Evolutionary conservation across 805 yeast genomes (phyloP).

Genomic region (Kazachstania kunashirensis): DNA sequence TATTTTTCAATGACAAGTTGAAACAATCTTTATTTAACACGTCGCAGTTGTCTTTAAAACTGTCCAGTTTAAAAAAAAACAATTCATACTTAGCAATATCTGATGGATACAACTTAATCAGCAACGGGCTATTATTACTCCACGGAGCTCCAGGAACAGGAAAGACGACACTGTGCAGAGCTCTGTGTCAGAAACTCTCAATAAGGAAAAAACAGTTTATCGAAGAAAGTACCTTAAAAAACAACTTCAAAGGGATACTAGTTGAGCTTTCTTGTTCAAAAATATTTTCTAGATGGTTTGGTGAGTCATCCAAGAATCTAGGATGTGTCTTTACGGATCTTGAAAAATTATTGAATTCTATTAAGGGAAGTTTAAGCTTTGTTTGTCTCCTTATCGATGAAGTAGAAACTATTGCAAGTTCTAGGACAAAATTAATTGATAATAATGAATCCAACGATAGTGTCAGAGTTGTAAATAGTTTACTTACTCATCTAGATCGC

Average conservation of each 20-base stretch:
- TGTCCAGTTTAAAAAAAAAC: constrained; percentile 11
- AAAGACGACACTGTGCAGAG: constrained; percentile 35
- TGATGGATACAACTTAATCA: neutral
- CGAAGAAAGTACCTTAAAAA: constrained; percentile 1
- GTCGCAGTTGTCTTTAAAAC: constrained; percentile 27
- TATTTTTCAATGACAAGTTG: constrained; percentile 26
- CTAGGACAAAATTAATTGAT: constrained; percentile 29
- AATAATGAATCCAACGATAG: constrained; percentile 37
- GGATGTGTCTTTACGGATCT: constrained; percentile 31
- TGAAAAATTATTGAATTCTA: constrained; percentile 17
- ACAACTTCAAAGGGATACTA: constrained; percentile 22
- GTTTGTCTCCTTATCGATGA: constrained; percentile 37
- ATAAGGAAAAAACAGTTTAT: constrained; percentile 16
- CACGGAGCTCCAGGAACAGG: constrained; percentile 44
- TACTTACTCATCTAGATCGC: constrained; percentile 35
- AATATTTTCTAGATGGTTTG: constrained; percentile 38
- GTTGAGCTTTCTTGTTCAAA: constrained; percentile 37
- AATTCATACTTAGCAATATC: neutral
- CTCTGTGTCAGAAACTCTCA: constrained; percentile 34
- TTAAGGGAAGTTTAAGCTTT: constrained; percentile 12
- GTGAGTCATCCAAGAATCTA: constrained; percentile 37
- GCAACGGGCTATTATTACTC: constrained; percentile 16
- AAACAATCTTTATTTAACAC: constrained; percentile 28
- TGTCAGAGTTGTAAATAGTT: constrained; percentile 36
- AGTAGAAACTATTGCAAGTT: constrained; percentile 37